Base-by-base conservation (phyloP, 169 alveolate genomes). In the Eimeria sp. region DNA sequence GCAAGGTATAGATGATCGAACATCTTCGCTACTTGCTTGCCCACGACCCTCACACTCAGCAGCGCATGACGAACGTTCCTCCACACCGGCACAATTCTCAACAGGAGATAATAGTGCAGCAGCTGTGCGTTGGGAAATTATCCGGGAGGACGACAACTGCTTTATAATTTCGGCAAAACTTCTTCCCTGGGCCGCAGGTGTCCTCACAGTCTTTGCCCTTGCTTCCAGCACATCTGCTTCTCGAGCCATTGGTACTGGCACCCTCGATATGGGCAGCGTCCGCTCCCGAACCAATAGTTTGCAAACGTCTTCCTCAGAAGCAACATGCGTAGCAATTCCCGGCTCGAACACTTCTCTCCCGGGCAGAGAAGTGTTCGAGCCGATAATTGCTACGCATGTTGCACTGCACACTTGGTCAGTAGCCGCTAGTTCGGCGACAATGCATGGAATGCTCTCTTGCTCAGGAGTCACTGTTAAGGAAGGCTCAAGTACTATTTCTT, bases 121-220 rank as follows among this genome's bases (percentile, higher is more conserved):
- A 34, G 54, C 54, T 73, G 83, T 54, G 6, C 20, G 18, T 40
- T 43, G 57, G 30, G 83, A 73, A 73, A 73, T 11, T 73, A 73
- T 73, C 54, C 83, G n/a, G 30, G 40, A 73, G 83, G 83, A n/a
- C 30, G 34, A n/a, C 83, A 73, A 40, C 57, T 73, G 51, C 14
- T 73, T 20, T 18, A 73, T 40, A 16, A 73, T 14, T 0, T 1
- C 27, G 25, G 83, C 83, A 40, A 73, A 40, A 40, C 54, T 40
- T 20, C 20, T 73, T 16, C 40, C 43, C 57, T 51, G n/a, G 5
- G 43, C 57, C n/a, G 30, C 27, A 18, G 83, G n/a, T 18, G 57
- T 2, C 40, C 40, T 34, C 54, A 30, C 34, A 4, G 51, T 1
- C 40, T 34, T 34, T 34, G 45, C 5, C 83, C 20, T 40, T 40